Evolutionary conservation across 805 yeast genomes (phyloP).

Genomic region (Metschnikowia henanensis): DNA sequence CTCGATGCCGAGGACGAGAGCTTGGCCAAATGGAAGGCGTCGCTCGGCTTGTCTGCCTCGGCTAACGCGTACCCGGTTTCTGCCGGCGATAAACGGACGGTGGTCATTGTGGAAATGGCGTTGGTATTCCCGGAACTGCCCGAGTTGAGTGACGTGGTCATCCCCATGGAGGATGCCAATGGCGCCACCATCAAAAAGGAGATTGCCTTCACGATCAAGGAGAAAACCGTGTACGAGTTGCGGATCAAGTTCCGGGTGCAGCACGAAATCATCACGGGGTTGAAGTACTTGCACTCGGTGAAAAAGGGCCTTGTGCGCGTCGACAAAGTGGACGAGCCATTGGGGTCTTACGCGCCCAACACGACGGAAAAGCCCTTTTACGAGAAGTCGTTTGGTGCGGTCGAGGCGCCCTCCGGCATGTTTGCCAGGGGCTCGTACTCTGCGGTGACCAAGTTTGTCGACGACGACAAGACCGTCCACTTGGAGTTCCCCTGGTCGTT

Average conservation of each 20-base stretch:
- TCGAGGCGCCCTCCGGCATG: slow-evolving; percentile 90
- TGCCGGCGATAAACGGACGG: slow-evolving; percentile 72
- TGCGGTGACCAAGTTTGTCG: slow-evolving; percentile 79
- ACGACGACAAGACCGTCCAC: slow-evolving; percentile 79
- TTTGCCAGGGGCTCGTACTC: slow-evolving; percentile 84
- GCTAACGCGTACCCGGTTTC: slow-evolving; percentile 56
- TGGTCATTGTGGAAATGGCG: slow-evolving; percentile 77
- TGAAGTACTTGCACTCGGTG: slow-evolving; percentile 79
- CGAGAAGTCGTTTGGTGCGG: slow-evolving; percentile 52
- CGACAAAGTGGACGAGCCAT: slow-evolving; percentile 81
- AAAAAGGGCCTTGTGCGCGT: slow-evolving; percentile 88
- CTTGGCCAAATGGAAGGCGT: slow-evolving; percentile 86
- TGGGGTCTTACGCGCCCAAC: slow-evolving; percentile 90
- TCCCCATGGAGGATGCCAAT: slow-evolving; percentile 61
- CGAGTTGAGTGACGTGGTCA: slow-evolving; percentile 56
- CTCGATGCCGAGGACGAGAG: slow-evolving; percentile 91
- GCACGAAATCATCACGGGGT: slow-evolving; percentile 88
- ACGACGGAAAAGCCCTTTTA: slow-evolving; percentile 79
- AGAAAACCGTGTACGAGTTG: slow-evolving; percentile 70
- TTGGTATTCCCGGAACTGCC: slow-evolving; percentile 64
- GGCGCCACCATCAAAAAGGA: slow-evolving; percentile 59
- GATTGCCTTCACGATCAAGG: slow-evolving; percentile 74
- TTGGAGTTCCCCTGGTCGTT: slow-evolving; percentile 83
- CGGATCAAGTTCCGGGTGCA: slow-evolving; percentile 80
- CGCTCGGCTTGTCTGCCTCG: slow-evolving; percentile 71